A percentile compares a stretch with the other conserved stretches of the same genome.
Evolutionary conservation across 805 yeast genomes (phyloP).

Genomic region (Saccharomycopsis fermentans): DNA sequence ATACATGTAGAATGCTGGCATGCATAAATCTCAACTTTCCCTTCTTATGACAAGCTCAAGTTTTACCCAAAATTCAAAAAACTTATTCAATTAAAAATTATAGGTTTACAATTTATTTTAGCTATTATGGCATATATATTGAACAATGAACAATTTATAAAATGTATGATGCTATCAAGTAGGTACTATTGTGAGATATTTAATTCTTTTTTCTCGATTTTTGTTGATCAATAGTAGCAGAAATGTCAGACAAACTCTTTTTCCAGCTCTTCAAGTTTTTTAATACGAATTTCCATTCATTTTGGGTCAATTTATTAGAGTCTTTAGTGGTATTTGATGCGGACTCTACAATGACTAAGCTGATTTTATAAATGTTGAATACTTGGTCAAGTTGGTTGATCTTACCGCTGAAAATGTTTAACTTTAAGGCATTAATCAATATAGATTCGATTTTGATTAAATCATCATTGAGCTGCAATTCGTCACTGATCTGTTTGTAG

Average conservation of each 20-base stretch:
- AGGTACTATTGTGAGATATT: not conserved
- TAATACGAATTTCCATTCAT: constrained; percentile 17
- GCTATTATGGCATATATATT: not conserved
- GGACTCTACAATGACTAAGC: constrained; percentile 12
- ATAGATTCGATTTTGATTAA: constrained; percentile 16
- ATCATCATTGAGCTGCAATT: constrained; percentile 10
- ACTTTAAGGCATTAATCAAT: constrained; percentile 15
- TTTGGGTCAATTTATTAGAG: constrained; percentile 8
- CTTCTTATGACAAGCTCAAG: no score
- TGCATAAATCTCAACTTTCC: no score
- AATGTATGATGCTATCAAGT: not conserved
- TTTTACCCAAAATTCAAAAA: not conserved
- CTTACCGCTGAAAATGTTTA: constrained; percentile 16
- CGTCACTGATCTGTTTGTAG: constrained; percentile 17
- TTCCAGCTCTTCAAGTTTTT: constrained; percentile 17
- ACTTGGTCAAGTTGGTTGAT: constrained; percentile 18
- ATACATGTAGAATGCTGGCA: no score
- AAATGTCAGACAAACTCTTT: constrained; percentile 12
- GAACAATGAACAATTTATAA: not conserved
- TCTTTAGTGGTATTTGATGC: not conserved
- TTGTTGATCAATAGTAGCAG: constrained; percentile 15
- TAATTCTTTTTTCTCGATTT: constrained; percentile 5
- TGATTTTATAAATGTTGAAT: constrained; percentile 17
- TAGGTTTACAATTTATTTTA: not conserved
- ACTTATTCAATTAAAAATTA: not conserved